These are phyloP conservation scores for Aspergillus transmontanensis DNA, from an alignment of 2,329 filamentous ascomycete genomes.

Conservation along the genomic window DNA sequence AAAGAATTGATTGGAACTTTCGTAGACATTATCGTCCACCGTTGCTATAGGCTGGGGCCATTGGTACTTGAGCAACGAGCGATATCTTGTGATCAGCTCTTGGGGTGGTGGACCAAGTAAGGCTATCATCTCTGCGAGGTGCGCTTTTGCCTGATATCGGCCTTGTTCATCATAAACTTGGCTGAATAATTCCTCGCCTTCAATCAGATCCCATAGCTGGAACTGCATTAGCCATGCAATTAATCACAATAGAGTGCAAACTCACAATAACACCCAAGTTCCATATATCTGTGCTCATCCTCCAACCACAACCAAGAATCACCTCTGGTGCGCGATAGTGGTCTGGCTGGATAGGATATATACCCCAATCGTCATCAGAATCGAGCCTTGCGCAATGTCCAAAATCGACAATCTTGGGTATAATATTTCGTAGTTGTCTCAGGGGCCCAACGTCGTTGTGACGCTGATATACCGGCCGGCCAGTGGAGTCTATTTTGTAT, in stretches of 20 bases:
- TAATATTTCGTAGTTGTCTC: neutral
- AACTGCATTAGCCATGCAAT: slow-evolving; percentile 8
- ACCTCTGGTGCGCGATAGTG: slow-evolving; percentile 40
- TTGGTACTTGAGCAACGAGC: slow-evolving; percentile 11
- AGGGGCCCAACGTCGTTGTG: neutral
- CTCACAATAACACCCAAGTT: slow-evolving; percentile 32
- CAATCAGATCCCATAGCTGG: slow-evolving; percentile 37
- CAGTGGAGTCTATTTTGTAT: neutral
- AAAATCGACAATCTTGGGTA: neutral
- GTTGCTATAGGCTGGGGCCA: slow-evolving; percentile 22
- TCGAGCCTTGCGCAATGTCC: neutral
- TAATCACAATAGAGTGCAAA: slow-evolving; percentile 23
- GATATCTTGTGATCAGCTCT: slow-evolving; percentile 27
- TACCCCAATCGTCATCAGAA: slow-evolving; percentile 1
- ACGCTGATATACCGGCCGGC: neutral
- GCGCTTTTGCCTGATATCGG: slow-evolving; percentile 33
- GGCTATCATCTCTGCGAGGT: slow-evolving; percentile 46
- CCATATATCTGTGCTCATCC: slow-evolving; percentile 37
- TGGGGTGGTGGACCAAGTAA: slow-evolving; percentile 39
- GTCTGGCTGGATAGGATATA: slow-evolving; percentile 49
- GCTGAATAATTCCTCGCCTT: slow-evolving; percentile 33
- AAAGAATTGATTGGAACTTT: slow-evolving; percentile 24
- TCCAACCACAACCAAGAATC: slow-evolving; percentile 37
- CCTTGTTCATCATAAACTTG: slow-evolving; percentile 32
- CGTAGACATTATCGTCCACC: slow-evolving; percentile 16